These are phyloP conservation scores for Xylariomycetidae sp. DNA, from an alignment of 2,329 filamentous ascomycete genomes.

Conservation along the genomic window DNA sequence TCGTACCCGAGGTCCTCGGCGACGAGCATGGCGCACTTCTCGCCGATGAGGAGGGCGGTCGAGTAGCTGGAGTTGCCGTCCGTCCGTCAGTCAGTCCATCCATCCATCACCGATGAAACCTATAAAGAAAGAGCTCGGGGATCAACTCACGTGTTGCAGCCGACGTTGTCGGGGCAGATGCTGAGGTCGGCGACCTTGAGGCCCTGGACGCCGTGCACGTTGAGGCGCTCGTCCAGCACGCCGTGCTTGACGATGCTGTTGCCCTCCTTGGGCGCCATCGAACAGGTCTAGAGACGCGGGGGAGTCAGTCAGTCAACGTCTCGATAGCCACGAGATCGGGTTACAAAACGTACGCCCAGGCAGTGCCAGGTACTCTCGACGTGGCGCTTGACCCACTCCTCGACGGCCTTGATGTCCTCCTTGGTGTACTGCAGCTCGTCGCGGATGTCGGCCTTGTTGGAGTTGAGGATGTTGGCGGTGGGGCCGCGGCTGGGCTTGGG, in stretches of 20 bases:
- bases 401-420: constrained; percentile 57
- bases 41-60: constrained; percentile 68
- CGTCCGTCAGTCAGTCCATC: constrained; percentile 1
- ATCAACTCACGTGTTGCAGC: constrained; percentile 53
- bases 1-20: constrained; percentile 71
- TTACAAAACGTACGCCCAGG: constrained; percentile 37
- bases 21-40: constrained; percentile 65
- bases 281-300: constrained; percentile 49
- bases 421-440: constrained; percentile 61
- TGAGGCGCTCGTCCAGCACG: constrained; percentile 69
- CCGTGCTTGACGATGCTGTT: constrained; percentile 78
- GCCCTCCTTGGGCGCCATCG: constrained; percentile 69
- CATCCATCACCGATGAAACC: constrained; percentile 1
- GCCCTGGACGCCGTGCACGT: constrained; percentile 70
- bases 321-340: background rate
- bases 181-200: constrained; percentile 72
- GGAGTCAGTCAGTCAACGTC: background rate
- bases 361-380: constrained; percentile 72
- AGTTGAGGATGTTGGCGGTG: constrained; percentile 47
- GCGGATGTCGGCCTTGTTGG: constrained; percentile 53
- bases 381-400: constrained; percentile 66
- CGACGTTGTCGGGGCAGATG: constrained; percentile 75
- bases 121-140: background rate
- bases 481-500: constrained; percentile 46
- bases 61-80: constrained; percentile 40